These are phyloP conservation scores for Baudoinia panamericana DNA, from an alignment of 495 filamentous ascomycete species.

Conservation along the genomic window DNA sequence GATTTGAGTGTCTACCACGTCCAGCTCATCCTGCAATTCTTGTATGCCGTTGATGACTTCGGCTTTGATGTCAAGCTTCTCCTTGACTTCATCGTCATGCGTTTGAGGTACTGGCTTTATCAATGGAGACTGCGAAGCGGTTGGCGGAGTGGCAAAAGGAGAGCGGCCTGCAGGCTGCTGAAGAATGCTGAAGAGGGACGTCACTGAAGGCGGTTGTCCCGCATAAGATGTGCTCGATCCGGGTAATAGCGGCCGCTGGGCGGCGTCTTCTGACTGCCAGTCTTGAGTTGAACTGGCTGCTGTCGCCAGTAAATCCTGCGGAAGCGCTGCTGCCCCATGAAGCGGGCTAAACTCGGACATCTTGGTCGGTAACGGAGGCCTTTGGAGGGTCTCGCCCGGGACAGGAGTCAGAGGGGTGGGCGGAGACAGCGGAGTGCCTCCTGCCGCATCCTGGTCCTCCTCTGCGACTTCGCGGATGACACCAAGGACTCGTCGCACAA, in stretches of 20 bases:
- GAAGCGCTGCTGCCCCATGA: conserved; percentile 27
- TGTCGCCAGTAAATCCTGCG: conserved; percentile 15
- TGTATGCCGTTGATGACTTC: conserved; percentile 79
- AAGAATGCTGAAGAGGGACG: conserved; percentile 78
- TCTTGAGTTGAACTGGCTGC: neutral
- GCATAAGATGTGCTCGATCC: conserved; percentile 44
- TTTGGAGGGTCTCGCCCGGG: conserved; percentile 9
- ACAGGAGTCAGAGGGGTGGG: conserved; percentile 5
- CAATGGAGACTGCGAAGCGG: conserved; percentile 24
- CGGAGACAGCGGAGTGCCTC: conserved; percentile 29
- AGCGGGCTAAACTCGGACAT: conserved; percentile 34
- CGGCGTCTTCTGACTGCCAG: too few relatives aligned
- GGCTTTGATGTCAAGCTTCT: conserved; percentile 51
- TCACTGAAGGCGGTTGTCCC: conserved; percentile 31
- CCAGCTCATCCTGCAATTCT: conserved; percentile 84
- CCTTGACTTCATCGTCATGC: conserved; percentile 6
- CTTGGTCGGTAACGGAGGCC: conserved; percentile 31
- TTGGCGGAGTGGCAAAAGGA: conserved; percentile 26
- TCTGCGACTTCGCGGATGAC: conserved; percentile 82
- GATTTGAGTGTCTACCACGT: conserved; percentile 79
- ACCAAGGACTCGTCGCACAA: conserved; percentile 77
- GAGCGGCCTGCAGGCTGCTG: conserved; percentile 38
- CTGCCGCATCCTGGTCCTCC: conserved; percentile 47
- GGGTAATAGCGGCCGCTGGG: conserved; percentile 42
- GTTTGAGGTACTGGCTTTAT: conserved; percentile 2